phyloP scores from a whole-genome alignment of 257 asterid species.

The Fraxinus americana region DNA sequence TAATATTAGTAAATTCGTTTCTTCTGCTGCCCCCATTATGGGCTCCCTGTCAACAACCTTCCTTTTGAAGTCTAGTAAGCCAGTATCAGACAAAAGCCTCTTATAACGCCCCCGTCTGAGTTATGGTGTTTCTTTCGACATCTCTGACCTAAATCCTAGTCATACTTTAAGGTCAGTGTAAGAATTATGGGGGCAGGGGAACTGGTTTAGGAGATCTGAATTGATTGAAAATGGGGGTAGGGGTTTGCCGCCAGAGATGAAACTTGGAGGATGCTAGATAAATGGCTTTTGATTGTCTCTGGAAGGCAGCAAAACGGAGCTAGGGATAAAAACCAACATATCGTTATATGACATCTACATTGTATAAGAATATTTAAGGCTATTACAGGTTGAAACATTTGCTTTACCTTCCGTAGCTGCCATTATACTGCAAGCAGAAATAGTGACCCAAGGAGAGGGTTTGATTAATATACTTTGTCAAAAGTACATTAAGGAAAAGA shows the following conservation, averaged over 20 bases:
- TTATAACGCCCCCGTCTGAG: background rate
- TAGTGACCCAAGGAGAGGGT: background rate
- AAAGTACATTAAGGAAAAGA: background rate
- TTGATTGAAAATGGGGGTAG: background rate
- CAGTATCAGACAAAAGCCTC: background rate
- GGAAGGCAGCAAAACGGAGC: background rate
- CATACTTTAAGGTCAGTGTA: slow-evolving; percentile 1
- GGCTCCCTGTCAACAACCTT: slow-evolving; percentile 3
- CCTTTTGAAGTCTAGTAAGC: slow-evolving; percentile 15
- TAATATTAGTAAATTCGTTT: slow-evolving; percentile 1
- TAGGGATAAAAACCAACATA: background rate
- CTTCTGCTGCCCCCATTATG: background rate
- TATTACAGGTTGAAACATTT: background rate
- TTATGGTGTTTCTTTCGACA: background rate
- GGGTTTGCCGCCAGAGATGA: background rate
- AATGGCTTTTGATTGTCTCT: background rate
- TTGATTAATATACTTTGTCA: slow-evolving; percentile 1
- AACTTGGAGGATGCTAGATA: background rate
- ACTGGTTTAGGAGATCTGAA: background rate
- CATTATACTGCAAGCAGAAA: background rate
- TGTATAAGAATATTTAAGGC: background rate
- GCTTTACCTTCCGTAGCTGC: background rate
- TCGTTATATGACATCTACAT: background rate
- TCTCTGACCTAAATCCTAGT: slow-evolving; percentile 2
- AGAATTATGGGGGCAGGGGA: background rate